Evolutionary conservation across 2,329 filamentous ascomycete species (phyloP).

Genomic region (Colletotrichum spaethianum): DNA sequence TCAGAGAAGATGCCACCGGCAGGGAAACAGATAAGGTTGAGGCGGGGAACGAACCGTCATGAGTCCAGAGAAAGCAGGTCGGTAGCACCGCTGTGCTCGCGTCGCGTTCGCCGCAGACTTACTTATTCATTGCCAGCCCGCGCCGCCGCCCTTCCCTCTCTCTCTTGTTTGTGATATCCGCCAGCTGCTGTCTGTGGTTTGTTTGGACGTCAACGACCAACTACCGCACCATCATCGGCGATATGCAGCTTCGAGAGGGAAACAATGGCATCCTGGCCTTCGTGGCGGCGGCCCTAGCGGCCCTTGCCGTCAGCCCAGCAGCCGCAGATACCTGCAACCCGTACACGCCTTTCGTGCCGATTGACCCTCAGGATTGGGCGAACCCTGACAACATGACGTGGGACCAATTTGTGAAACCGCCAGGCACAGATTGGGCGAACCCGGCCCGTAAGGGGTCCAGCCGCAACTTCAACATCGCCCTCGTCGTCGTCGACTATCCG

Average conservation of each 20-base stretch:
- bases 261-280: constrained; percentile 25
- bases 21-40: constrained; percentile 10
- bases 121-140: constrained; percentile 19
- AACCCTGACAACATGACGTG: constrained; percentile 69
- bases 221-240: neutral
- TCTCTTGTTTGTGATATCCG: constrained; percentile 1
- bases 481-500: constrained; percentile 66
- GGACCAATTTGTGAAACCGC: constrained; percentile 62
- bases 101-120: neutral
- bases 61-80: constrained; percentile 33
- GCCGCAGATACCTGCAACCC: constrained; percentile 24
- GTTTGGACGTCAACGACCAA: neutral
- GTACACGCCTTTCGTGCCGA: constrained; percentile 60
- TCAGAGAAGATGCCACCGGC: neutral
- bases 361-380: constrained; percentile 67
- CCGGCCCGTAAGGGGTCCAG: constrained; percentile 58
- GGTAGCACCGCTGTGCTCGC: constrained; percentile 5
- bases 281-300: constrained; percentile 24
- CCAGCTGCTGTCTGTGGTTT: constrained; percentile 11
- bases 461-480: constrained; percentile 70
- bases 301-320: constrained; percentile 16
- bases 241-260: constrained; percentile 26
- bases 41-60: constrained; percentile 32
- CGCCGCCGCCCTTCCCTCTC: neutral
- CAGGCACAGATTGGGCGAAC: constrained; percentile 64